Conservation (phyloP, 2,329 filamentous ascomycete genomes). For the Apiospora arundinis region DNA sequence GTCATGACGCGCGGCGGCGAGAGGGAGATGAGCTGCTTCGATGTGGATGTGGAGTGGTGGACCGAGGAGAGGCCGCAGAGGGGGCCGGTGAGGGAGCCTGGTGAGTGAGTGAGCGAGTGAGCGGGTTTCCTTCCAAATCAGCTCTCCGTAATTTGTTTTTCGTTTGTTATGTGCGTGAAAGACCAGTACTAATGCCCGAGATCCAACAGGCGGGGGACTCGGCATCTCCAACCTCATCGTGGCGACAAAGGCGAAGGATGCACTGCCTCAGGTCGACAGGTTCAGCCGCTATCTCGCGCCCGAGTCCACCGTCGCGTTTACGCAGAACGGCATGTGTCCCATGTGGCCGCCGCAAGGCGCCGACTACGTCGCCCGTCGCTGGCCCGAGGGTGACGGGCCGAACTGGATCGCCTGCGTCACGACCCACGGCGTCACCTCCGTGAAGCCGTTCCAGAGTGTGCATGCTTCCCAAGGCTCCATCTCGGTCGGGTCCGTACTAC, state of each 20-base stretch:
- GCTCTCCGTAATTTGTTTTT: neutral
- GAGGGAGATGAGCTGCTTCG: conserved; percentile 37
- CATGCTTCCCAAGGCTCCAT: conserved; percentile 59
- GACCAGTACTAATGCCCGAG: neutral
- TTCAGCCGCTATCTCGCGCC: conserved; percentile 67
- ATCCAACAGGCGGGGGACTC: conserved; percentile 33
- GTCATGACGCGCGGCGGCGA: conserved; percentile 47
- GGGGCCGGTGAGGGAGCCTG: conserved; percentile 49
- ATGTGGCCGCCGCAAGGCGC: conserved; percentile 60
- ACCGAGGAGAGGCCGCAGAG: conserved; percentile 48
- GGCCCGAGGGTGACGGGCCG: conserved; percentile 52
- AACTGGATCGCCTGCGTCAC: conserved; percentile 74
- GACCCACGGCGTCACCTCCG: conserved; percentile 61
- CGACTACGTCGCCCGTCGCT: conserved; percentile 50
- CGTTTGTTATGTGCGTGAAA: neutral
- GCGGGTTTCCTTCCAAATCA: neutral
- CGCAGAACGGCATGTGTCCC: conserved; percentile 87
- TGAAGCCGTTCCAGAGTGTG: conserved; percentile 56
- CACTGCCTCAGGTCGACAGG: conserved; percentile 64
- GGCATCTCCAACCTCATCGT: conserved; percentile 77
- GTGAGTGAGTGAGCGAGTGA: conserved; percentile 25
- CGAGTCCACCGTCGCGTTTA: conserved; percentile 77
- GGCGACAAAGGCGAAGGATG: conserved; percentile 75
- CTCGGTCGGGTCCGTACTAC: conserved; percentile 53
- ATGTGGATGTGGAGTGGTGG: conserved; percentile 62